phyloP scores from a whole-genome alignment of 148 eudicot genomes.

The Rhododendron molle region DNA sequence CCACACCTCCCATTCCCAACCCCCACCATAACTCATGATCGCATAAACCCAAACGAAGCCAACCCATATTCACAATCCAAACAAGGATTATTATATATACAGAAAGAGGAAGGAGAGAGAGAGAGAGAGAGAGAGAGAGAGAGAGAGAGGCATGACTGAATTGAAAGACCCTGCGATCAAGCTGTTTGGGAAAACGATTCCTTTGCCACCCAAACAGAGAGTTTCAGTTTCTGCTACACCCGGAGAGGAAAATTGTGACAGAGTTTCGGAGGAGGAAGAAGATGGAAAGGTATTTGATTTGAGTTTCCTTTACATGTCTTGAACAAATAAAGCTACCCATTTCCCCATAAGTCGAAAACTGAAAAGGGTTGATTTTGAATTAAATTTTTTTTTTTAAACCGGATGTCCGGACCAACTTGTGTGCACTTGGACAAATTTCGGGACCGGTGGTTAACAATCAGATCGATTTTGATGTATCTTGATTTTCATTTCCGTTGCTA shows the following conservation, averaged over 20 bases:
- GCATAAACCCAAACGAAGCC: background rate
- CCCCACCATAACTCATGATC: background rate
- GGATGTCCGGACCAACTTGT: background rate
- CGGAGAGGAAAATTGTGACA: background rate
- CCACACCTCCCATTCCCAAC: conserved; percentile 14
- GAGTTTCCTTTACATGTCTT: background rate
- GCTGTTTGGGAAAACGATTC: conserved; percentile 67
- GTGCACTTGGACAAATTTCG: too few relatives aligned
- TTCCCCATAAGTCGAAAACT: conserved; percentile 6
- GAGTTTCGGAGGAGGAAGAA: background rate
- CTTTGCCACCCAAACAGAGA: conserved; percentile 1
- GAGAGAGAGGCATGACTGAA: conserved; percentile 29
- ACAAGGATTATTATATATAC: too few relatives aligned
- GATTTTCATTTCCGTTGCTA: background rate
- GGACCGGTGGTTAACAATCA: too few relatives aligned
- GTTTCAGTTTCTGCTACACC: background rate
- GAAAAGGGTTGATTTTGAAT: conserved; percentile 22
- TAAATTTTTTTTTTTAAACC: too few relatives aligned
- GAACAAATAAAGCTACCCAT: conserved; percentile 17
- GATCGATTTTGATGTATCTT: too few relatives aligned
- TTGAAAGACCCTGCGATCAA: conserved; percentile 44
- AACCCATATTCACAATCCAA: background rate
- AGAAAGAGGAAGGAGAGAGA: background rate
- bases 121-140: background rate
- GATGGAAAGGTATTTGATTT: conserved; percentile 9